Base-by-base conservation (phyloP, 2,329 filamentous ascomycete genomes). In the Phialemoniopsis sp. region DNA sequence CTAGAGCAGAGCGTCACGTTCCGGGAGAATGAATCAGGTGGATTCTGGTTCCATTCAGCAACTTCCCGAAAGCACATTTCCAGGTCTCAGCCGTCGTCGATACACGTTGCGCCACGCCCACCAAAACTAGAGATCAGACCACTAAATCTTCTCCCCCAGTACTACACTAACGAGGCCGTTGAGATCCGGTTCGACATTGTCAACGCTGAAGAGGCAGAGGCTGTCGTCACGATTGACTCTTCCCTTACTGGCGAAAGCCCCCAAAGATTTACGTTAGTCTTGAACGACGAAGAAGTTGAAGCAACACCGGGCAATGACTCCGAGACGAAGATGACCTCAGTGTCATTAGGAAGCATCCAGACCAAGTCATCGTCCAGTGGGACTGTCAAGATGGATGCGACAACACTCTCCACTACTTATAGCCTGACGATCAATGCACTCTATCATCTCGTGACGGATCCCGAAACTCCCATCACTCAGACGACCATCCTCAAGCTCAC, bases 51-150 rank as follows among this genome's bases (percentile, higher is more conserved):
- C 42, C 59, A 67, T 3, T 57, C 64, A 7, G 59, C 60, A 3
- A 60, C 64, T 13, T 56, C 59, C 0, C 70, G 62, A 38, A 71
- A 70, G 42, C 67, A 63, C 19, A 58, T 77, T 15, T 61, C 70
- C 19, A 69, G 78, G 8, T 48, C 62, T 10, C 67, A 74, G 34
- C 64, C 76, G 8, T 68, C 76, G 28, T 66, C 67, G 3, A 76
- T 95, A 40, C 82, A 79, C 40, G 81, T 98, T 17, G 72, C 89
- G 39, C 91, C 93, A 2, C 87, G 94, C 48, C 93, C 91, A 19
- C 93, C 93, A 1, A 97, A 96, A 62, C 80, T 98, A 67, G 82
- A 88, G 50, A 78, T 98, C 34, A 74, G 68, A 18, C 65, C 88
- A 9, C 68, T 77, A 3, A 73, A 79, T 31, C 62, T 83, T 8